Evolutionary conservation across 768 basidiomycete species (phyloP).

Genomic region (Coprinopsis sp.): DNA sequence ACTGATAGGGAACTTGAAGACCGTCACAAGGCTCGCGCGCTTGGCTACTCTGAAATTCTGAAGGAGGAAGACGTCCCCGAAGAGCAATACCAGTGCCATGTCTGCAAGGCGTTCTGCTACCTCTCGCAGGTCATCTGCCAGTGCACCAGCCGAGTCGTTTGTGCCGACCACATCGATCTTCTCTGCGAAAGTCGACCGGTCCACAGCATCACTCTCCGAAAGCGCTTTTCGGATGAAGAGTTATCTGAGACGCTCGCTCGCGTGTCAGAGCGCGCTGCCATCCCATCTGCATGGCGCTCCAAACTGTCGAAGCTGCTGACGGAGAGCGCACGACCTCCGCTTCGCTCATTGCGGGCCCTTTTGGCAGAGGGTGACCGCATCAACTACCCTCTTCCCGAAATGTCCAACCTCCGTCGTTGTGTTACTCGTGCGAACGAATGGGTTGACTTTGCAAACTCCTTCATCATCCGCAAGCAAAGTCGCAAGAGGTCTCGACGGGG

Average conservation of each 20-base stretch:
- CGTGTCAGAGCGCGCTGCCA: conserved; percentile 64
- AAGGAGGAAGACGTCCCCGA: conserved; percentile 81
- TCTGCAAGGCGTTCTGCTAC: conserved; percentile 94
- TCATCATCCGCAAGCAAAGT: conserved; percentile 74
- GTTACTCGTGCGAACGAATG: conserved; percentile 80
- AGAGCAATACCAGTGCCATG: conserved; percentile 91
- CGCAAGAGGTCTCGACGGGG: conserved; percentile 70
- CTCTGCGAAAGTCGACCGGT: conserved; percentile 56
- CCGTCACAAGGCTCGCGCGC: conserved; percentile 56
- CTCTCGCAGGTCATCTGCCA: conserved; percentile 86
- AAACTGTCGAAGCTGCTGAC: conserved; percentile 64
- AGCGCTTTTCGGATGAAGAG: conserved; percentile 78
- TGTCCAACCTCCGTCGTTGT: conserved; percentile 68
- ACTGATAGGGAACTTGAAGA: conserved; percentile 72
- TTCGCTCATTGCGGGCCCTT: conserved; percentile 77
- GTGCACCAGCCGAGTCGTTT: conserved; percentile 76
- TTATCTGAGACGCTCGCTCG: conserved; percentile 61
- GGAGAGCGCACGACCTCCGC: conserved; percentile 65
- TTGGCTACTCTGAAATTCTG: conserved; percentile 61
- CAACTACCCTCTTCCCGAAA: conserved; percentile 66
- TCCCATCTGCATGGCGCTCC: conserved; percentile 71
- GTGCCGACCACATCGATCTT: conserved; percentile 76
- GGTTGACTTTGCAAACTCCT: conserved; percentile 80
- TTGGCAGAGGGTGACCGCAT: conserved; percentile 88
- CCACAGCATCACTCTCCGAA: conserved; percentile 58